Evolutionary conservation across 2,329 filamentous ascomycete genomes (phyloP).

Genomic region (Trichoderma koningii): DNA sequence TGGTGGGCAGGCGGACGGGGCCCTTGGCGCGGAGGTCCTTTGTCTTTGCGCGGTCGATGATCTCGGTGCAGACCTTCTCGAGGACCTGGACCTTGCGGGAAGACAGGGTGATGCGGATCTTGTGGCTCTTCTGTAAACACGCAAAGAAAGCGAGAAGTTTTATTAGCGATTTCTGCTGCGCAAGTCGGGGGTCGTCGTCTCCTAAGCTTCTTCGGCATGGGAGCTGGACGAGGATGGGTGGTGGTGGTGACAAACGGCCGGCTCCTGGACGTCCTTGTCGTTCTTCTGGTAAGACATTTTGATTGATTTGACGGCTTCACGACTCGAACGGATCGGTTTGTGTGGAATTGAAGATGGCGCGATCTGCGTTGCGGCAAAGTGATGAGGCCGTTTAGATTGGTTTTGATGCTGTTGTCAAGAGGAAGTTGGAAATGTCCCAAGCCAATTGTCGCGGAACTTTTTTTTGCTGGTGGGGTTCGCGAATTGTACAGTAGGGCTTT

Average conservation of each 20-base stretch:
- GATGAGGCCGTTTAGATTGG: slow-evolving; percentile 58
- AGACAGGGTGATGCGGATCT: slow-evolving; percentile 97
- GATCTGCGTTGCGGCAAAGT: slow-evolving; percentile 71
- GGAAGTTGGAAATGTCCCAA: slow-evolving; percentile 26
- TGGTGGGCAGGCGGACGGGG: slow-evolving; percentile 95
- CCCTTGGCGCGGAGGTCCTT: slow-evolving; percentile 99
- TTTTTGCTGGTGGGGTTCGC: slow-evolving; percentile 30
- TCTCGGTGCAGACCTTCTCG: slow-evolving; percentile 97
- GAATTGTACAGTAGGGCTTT: slow-evolving; percentile 30
- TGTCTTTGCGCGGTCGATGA: slow-evolving; percentile 96
- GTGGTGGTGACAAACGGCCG: slow-evolving; percentile 62
- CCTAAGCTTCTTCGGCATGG: neutral
- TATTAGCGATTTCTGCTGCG: neutral
- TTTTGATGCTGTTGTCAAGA: slow-evolving; percentile 27
- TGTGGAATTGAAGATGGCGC: slow-evolving; percentile 7
- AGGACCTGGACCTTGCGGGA: slow-evolving; percentile 91
- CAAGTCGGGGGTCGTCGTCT: no score
- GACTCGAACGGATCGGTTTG: slow-evolving; percentile 67
- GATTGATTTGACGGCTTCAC: slow-evolving; percentile 58
- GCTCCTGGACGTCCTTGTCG: slow-evolving; percentile 91
- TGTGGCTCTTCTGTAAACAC: slow-evolving; percentile 80
- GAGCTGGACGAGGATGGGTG: neutral
- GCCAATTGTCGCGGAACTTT: slow-evolving; percentile 12
- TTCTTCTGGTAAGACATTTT: slow-evolving; percentile 94
- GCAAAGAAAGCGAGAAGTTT: neutral